These are phyloP conservation scores for Calonectria montana DNA, from an alignment of 2,329 filamentous ascomycete species.

Conservation along the genomic window DNA sequence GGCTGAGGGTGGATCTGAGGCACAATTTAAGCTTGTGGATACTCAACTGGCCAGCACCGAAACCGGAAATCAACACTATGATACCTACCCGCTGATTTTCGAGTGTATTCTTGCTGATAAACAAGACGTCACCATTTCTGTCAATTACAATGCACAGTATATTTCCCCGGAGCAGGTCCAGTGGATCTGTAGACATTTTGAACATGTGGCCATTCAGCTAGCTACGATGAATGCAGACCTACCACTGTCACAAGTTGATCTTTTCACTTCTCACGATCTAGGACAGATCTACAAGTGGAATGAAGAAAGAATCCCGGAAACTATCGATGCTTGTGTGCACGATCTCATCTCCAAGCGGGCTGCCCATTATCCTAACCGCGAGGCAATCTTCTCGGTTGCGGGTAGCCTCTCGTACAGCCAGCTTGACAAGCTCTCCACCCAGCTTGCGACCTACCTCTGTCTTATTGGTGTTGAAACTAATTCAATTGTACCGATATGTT, in stretches of 20 bases:
- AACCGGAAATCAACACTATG: background rate
- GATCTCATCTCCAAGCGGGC: conserved; percentile 16
- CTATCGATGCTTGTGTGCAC: conserved; percentile 6
- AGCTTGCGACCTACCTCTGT: conserved; percentile 1
- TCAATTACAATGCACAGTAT: background rate
- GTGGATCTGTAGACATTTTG: background rate
- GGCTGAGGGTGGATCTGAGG: background rate
- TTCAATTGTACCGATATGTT: conserved; percentile 28
- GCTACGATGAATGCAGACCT: background rate
- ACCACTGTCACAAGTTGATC: conserved; percentile 2
- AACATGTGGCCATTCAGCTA: background rate
- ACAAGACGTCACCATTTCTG: background rate
- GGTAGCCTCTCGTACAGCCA: conserved; percentile 29
- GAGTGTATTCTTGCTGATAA: conserved; percentile 5
- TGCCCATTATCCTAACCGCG: background rate
- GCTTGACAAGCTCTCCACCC: background rate
- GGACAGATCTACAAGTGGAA: background rate
- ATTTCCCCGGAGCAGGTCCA: background rate
- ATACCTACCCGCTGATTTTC: conserved; percentile 8
- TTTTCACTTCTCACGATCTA: background rate
- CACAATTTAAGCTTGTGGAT: conserved; percentile 19
- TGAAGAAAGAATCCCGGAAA: background rate
- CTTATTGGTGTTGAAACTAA: conserved; percentile 6
- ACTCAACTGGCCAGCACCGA: conserved; percentile 6
- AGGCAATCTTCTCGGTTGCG: conserved; percentile 29